A percentile compares a stretch with the other conserved stretches of the same genome.
Evolutionary conservation across 1,139 yeast genomes (phyloP).

Genomic region (Yamadazyma triangularis): DNA sequence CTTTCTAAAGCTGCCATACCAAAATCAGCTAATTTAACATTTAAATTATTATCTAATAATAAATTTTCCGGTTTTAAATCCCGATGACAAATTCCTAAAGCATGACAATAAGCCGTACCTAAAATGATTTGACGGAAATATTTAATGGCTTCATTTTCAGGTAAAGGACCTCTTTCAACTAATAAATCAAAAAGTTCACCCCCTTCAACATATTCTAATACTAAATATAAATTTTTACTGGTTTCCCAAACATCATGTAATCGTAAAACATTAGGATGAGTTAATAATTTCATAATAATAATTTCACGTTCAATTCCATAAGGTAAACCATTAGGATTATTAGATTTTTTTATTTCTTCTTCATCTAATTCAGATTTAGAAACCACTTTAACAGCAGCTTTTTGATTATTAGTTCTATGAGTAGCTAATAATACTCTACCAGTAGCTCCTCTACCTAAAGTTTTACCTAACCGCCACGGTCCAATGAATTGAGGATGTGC

Average conservation of each 20-base stretch:
- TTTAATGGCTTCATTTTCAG: slow-evolving; percentile 68
- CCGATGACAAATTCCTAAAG: slow-evolving; percentile 75
- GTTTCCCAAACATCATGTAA: slow-evolving; percentile 85
- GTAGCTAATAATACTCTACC: slow-evolving; percentile 76
- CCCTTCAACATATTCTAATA: slow-evolving; percentile 77
- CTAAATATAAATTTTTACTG: slow-evolving; percentile 66
- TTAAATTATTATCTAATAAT: slow-evolving; percentile 58
- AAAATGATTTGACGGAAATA: slow-evolving; percentile 71
- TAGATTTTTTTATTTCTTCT: slow-evolving; percentile 25
- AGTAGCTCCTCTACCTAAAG: slow-evolving; percentile 78
- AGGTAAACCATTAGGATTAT: slow-evolving; percentile 46
- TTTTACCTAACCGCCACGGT: slow-evolving; percentile 78
- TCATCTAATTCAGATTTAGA: slow-evolving; percentile 56
- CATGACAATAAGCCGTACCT: slow-evolving; percentile 82
- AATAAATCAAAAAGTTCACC: slow-evolving; percentile 75
- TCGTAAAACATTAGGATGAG: slow-evolving; percentile 73
- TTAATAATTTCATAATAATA: slow-evolving; percentile 72
- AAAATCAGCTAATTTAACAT: slow-evolving; percentile 77
- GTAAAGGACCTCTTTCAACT: slow-evolving; percentile 77
- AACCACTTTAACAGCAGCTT: slow-evolving; percentile 80
- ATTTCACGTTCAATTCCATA: slow-evolving; percentile 83
- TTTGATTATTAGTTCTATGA: slow-evolving; percentile 61
- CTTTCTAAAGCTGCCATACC: slow-evolving; percentile 86
- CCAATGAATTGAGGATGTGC: slow-evolving; percentile 53
- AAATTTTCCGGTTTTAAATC: slow-evolving; percentile 80